Conservation (phyloP, 129 eudicot genomes). For the Lonicera japonica region DNA sequence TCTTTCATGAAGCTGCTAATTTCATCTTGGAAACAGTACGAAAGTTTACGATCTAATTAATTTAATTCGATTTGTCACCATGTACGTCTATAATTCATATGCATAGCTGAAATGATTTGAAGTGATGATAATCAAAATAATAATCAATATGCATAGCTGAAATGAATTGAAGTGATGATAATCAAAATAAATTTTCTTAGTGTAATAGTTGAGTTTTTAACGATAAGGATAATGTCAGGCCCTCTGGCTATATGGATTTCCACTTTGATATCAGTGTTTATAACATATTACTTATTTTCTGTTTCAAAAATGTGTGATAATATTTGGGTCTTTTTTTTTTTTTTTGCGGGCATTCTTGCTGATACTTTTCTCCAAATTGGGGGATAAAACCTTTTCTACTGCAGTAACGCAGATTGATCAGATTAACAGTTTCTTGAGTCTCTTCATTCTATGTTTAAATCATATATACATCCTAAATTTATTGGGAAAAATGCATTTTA, state of each 20-base stretch:
- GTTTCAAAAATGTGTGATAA: background rate
- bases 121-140: too few relatives aligned
- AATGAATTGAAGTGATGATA: too few relatives aligned
- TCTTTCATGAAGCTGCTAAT: background rate
- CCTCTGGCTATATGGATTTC: too few relatives aligned
- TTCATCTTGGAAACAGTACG: background rate
- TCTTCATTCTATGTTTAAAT: background rate
- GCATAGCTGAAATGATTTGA: background rate
- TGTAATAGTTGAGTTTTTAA: background rate
- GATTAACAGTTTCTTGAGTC: background rate
- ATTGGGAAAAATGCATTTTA: background rate
- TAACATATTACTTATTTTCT: too few relatives aligned
- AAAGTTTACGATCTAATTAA: background rate
- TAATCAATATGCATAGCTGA: too few relatives aligned
- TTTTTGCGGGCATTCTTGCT: slow-evolving; percentile 89
- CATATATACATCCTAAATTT: background rate
- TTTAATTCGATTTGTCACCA: too few relatives aligned
- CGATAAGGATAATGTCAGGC: too few relatives aligned
- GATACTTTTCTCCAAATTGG: slow-evolving; percentile 93
- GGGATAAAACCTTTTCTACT: slow-evolving; percentile 96
- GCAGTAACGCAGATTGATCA: slow-evolving; percentile 57
- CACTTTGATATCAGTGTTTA: too few relatives aligned
- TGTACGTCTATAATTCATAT: background rate
- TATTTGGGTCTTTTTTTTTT: background rate
- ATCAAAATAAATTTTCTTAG: background rate